Evolutionary conservation across 2,329 filamentous ascomycete species (phyloP).

Genomic region (Cladophialophora carrionii): DNA sequence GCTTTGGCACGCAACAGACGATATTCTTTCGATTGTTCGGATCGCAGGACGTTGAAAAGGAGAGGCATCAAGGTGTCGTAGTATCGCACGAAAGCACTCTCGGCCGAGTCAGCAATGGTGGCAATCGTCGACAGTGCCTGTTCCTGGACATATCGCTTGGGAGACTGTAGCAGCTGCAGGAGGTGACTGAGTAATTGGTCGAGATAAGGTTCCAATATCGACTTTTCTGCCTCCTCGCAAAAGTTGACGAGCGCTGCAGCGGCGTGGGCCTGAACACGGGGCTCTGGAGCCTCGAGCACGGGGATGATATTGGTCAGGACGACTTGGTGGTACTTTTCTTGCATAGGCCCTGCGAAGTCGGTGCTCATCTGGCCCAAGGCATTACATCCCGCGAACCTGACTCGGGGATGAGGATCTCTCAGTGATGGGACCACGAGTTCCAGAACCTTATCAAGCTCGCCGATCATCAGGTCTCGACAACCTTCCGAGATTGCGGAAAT

Average conservation of each 20-base stretch:
- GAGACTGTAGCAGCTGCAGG: slow-evolving; percentile 83
- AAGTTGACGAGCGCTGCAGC: slow-evolving; percentile 99
- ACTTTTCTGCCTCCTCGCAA: slow-evolving; percentile 96
- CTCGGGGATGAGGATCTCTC: slow-evolving; percentile 85
- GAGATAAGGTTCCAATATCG: slow-evolving; percentile 87
- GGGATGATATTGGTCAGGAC: slow-evolving; percentile 91
- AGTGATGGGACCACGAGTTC: slow-evolving; percentile 92
- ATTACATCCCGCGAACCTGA: slow-evolving; percentile 97
- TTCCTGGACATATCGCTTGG: slow-evolving; percentile 95
- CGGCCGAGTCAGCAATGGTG: slow-evolving; percentile 97
- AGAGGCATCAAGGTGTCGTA: slow-evolving; percentile 96
- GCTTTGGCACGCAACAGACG: slow-evolving; percentile 90
- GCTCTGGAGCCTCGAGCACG: slow-evolving; percentile 84
- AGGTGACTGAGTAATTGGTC: slow-evolving; percentile 83
- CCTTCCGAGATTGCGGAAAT: slow-evolving; percentile 98
- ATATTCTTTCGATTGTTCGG: slow-evolving; percentile 92
- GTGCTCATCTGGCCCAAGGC: slow-evolving; percentile 99
- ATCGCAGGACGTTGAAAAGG: slow-evolving; percentile 82
- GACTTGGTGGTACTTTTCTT: slow-evolving; percentile 86
- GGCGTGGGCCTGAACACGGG: slow-evolving; percentile 93
- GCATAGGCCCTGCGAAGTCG: slow-evolving; percentile 97
- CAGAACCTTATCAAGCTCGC: slow-evolving; percentile 89
- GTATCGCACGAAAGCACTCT: slow-evolving; percentile 91
- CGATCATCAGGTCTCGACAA: slow-evolving; percentile 92
- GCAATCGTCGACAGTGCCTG: slow-evolving; percentile 97